These are phyloP conservation scores for Populus euphratica DNA, from an alignment of 345 rosid genomes.

Conservation along the genomic window DNA sequence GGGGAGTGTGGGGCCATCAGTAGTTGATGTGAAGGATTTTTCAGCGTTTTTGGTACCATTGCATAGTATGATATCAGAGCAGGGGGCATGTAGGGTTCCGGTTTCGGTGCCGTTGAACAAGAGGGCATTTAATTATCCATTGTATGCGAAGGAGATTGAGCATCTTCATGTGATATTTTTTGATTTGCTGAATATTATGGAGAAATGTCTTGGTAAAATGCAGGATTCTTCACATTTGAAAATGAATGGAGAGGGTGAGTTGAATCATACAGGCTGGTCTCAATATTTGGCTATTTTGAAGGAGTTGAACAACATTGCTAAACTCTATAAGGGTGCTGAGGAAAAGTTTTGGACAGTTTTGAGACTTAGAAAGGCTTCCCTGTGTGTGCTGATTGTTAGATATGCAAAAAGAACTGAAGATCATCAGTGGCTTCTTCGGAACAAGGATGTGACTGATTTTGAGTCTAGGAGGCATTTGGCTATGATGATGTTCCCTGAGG, in stretches of 20 bases:
- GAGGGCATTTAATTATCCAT: slow-evolving; percentile 23
- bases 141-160: slow-evolving; percentile 39
- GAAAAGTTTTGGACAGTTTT: slow-evolving; percentile 46
- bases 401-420: slow-evolving; percentile 67
- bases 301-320: slow-evolving; percentile 59
- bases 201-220: slow-evolving; percentile 45
- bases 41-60: slow-evolving; percentile 57
- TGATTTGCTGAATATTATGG: slow-evolving; percentile 48
- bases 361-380: slow-evolving; percentile 40
- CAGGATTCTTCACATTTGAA: slow-evolving; percentile 32
- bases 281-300: slow-evolving; percentile 71
- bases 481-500: slow-evolving; percentile 84
- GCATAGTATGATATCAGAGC: slow-evolving; percentile 35
- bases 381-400: slow-evolving; percentile 52
- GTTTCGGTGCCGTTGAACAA: slow-evolving; percentile 41
- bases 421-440: slow-evolving; percentile 74
- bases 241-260: slow-evolving; percentile 42
- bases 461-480: slow-evolving; percentile 80
- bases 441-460: slow-evolving; percentile 72
- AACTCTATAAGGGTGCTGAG: slow-evolving; percentile 54
- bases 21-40: slow-evolving; percentile 53
- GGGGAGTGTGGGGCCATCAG: slow-evolving; percentile 29
- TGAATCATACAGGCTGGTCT: slow-evolving; percentile 36
- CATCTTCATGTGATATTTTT: slow-evolving; percentile 43
- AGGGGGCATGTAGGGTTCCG: slow-evolving; percentile 25